A percentile compares a stretch with the other conserved stretches of the same genome.
phyloP scores from a whole-genome alignment of 1,284 basidiomycete genomes.

The Cutaneotrichosporon arboriforme region DNA sequence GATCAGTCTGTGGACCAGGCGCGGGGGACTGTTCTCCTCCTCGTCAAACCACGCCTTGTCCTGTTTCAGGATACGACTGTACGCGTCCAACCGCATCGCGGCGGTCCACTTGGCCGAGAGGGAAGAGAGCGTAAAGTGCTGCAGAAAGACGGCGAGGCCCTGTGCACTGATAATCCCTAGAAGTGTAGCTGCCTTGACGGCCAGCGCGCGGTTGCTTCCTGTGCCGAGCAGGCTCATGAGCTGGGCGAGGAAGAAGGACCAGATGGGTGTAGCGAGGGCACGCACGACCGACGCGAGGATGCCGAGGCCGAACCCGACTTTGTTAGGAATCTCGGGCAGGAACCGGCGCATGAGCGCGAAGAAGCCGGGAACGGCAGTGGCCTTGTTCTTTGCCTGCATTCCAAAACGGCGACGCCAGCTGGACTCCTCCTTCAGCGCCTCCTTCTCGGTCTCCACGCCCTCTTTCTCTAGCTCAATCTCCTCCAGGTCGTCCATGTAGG shows the following conservation, averaged over 20 bases:
- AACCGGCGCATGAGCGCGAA: conserved; percentile 56
- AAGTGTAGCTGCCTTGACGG: conserved; percentile 54
- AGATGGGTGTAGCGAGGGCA: conserved; percentile 81
- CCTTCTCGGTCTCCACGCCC: too few species aligned
- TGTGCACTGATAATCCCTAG: conserved; percentile 70
- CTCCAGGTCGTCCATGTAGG: too few species aligned
- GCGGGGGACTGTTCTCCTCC: conserved; percentile 58
- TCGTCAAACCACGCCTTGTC: conserved; percentile 89
- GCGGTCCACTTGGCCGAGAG: conserved; percentile 72
- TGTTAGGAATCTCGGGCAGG: conserved; percentile 70
- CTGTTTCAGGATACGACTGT: conserved; percentile 64
- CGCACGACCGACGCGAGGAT: conserved; percentile 61
- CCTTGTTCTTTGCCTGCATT: too few species aligned
- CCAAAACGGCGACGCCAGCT: too few species aligned
- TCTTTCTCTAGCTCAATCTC: too few species aligned
- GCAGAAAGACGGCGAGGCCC: conserved; percentile 64
- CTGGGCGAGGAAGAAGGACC: conserved; percentile 80
- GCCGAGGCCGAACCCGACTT: conserved; percentile 64
- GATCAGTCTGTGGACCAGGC: conserved; percentile 72
- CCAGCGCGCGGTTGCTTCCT: conserved; percentile 60
- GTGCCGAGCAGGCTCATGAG: conserved; percentile 73
- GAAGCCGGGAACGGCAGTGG: conserved; percentile 29
- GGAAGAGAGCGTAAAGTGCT: conserved; percentile 71
- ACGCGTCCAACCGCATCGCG: conserved; percentile 58
- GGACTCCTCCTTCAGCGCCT: too few species aligned